Conservation (phyloP, 2,329 filamentous ascomycete species). For the Bisporella sp. region DNA sequence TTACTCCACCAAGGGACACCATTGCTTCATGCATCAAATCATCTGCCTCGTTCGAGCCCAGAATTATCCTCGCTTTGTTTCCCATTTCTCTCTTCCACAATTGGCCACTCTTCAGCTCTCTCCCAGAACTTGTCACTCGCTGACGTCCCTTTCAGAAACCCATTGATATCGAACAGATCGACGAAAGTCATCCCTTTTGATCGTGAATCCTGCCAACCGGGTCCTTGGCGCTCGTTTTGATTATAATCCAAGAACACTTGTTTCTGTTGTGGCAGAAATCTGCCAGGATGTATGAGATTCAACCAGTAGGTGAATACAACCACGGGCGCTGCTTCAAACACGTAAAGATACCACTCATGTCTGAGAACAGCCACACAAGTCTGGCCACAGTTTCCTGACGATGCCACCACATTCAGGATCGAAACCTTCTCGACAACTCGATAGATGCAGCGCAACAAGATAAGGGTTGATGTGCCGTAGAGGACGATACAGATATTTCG, state of each 20-base stretch:
- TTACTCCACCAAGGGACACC: no score
- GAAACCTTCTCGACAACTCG: constrained; percentile 29
- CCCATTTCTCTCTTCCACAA: background rate
- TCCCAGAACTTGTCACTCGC: background rate
- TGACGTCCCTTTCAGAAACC: background rate
- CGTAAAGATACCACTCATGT: constrained; percentile 32
- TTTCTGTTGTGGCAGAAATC: constrained; percentile 21
- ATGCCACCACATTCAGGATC: constrained; percentile 13
- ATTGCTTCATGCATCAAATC: no score
- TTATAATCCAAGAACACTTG: constrained; percentile 1
- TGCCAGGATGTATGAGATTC: constrained; percentile 31
- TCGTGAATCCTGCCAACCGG: constrained; percentile 1
- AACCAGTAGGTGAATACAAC: constrained; percentile 29
- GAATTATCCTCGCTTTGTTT: no score
- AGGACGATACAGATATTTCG: constrained; percentile 27
- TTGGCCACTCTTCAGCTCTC: background rate
- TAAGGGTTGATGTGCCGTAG: constrained; percentile 27
- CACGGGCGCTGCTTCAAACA: constrained; percentile 31
- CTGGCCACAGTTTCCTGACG: constrained; percentile 13
- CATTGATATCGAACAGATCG: background rate
- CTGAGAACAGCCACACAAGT: constrained; percentile 23
- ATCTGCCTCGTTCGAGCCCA: no score
- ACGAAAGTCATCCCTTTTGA: background rate
- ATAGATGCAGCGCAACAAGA: constrained; percentile 30
- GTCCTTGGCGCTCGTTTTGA: constrained; percentile 4